Evolutionary conservation across 495 filamentous ascomycete species (phyloP).

Genomic region (Hypoxylon rickii): DNA sequence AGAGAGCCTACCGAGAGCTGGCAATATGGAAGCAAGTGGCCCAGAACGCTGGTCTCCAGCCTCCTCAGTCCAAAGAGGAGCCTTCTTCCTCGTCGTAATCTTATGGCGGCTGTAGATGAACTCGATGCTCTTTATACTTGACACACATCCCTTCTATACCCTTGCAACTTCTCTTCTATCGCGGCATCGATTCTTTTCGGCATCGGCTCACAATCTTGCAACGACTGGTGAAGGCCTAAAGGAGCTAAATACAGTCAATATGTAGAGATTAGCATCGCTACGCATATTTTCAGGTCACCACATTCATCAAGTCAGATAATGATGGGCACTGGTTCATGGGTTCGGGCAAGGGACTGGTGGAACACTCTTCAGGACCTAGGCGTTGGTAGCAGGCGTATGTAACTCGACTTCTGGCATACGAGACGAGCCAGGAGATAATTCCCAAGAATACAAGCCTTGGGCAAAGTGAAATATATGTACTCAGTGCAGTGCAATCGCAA

Average conservation of each 20-base stretch:
- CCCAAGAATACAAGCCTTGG: slow-evolving; percentile 33
- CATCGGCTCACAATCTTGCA: slow-evolving; percentile 1
- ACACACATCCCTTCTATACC: slow-evolving; percentile 29
- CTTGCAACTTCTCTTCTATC: slow-evolving; percentile 19
- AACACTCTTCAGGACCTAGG: slow-evolving; percentile 17
- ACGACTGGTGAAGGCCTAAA: background rate
- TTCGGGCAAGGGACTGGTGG: slow-evolving; percentile 7
- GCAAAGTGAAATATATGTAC: slow-evolving; percentile 20
- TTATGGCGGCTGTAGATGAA: background rate
- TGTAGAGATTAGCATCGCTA: background rate
- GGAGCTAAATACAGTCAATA: background rate
- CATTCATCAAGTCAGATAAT: slow-evolving; percentile 4
- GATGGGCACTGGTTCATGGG: slow-evolving; percentile 5
- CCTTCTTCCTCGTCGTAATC: slow-evolving; percentile 15
- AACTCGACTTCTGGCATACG: slow-evolving; percentile 2
- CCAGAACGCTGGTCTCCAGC: slow-evolving; percentile 70
- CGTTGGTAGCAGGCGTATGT: slow-evolving; percentile 24
- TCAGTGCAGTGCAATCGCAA: slow-evolving; percentile 6
- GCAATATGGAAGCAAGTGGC: slow-evolving; percentile 86
- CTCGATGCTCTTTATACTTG: slow-evolving; percentile 20
- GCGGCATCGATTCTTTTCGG: slow-evolving; percentile 14
- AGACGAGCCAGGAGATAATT: slow-evolving; percentile 3
- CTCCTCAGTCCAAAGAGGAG: slow-evolving; percentile 49
- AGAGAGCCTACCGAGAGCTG: slow-evolving; percentile 72
- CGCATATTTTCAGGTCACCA: slow-evolving; percentile 3